A percentile compares a stretch with the other conserved stretches of the same genome.
phyloP scores from a whole-genome alignment of 306 rosid species.

The Ochetophila trinervis region DNA sequence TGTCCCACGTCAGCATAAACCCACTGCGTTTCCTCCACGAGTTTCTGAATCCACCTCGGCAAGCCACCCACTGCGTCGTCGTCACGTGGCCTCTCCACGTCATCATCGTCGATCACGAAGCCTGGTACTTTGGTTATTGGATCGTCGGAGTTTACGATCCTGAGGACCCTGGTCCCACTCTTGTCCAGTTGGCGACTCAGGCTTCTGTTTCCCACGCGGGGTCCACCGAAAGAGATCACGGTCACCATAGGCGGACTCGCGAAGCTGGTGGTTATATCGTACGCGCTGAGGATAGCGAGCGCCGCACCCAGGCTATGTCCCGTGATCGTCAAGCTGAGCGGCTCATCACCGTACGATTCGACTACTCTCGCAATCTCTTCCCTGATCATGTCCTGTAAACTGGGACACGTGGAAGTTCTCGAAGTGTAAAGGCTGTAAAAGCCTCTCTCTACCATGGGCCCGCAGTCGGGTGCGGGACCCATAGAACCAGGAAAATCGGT shows the following conservation, averaged over 20 bases:
- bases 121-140: constrained; percentile 14
- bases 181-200: neutral
- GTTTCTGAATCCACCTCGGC: constrained; percentile 5
- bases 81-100: neutral
- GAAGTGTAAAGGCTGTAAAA: constrained; percentile 59
- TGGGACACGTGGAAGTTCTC: neutral
- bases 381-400: constrained; percentile 44
- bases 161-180: constrained; percentile 17
- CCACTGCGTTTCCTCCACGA: constrained; percentile 6
- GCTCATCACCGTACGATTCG: constrained; percentile 32
- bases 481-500: constrained; percentile 18
- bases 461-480: neutral
- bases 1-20: constrained; percentile 20
- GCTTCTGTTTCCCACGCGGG: constrained; percentile 17
- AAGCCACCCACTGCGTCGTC: neutral
- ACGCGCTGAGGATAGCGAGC: constrained; percentile 42
- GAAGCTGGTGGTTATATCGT: constrained; percentile 11
- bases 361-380: constrained; percentile 43
- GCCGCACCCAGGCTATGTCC: constrained; percentile 79
- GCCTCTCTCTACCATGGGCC: constrained; percentile 61
- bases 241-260: constrained; percentile 14
- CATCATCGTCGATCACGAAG: constrained; percentile 1
- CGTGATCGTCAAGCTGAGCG: constrained; percentile 55
- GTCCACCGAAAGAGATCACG: constrained; percentile 21
- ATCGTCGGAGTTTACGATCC: constrained; percentile 22